Percentiles rank a stretch among this genome's conserved stretches.
phyloP scores from a whole-genome alignment of 2,329 filamentous ascomycete species.

The Ophiocordyceps camponoti-floridani region DNA sequence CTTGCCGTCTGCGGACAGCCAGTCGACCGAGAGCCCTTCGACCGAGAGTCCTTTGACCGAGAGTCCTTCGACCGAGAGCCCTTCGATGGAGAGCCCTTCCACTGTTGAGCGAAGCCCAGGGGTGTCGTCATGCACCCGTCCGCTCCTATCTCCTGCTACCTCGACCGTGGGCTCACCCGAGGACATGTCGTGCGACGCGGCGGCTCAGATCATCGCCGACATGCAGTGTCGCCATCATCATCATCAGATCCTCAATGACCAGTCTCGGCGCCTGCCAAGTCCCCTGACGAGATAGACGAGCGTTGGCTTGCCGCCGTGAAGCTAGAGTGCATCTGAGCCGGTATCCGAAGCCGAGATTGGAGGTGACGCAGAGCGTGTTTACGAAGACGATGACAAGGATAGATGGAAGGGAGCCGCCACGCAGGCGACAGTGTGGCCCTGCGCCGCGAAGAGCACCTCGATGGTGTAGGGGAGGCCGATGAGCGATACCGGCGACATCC shows the following conservation, averaged over 20 bases:
- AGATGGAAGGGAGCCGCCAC: no score
- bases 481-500: slow-evolving; percentile 55
- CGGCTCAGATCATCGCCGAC: slow-evolving; percentile 19
- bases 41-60: neutral
- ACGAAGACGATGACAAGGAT: slow-evolving; percentile 74
- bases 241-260: slow-evolving; percentile 3
- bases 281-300: neutral
- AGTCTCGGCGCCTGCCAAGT: neutral
- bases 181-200: slow-evolving; percentile 16
- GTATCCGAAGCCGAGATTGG: slow-evolving; percentile 58
- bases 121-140: slow-evolving; percentile 5
- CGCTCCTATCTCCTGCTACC: slow-evolving; percentile 4
- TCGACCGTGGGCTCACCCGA: slow-evolving; percentile 4
- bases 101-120: slow-evolving; percentile 6
- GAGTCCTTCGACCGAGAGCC: no score
- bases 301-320: slow-evolving; percentile 74
- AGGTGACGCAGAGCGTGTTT: slow-evolving; percentile 41
- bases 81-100: slow-evolving; percentile 4
- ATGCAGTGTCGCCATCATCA: slow-evolving; percentile 15
- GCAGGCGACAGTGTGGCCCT: slow-evolving; percentile 58
- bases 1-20: neutral
- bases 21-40: neutral
- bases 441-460: slow-evolving; percentile 66
- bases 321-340: slow-evolving; percentile 51
- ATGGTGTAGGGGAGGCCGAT: slow-evolving; percentile 80